A percentile compares a stretch with the other conserved stretches of the same genome.
These are phyloP conservation scores for Entonaema liquescens DNA, from an alignment of 495 filamentous ascomycete species.

Conservation along the genomic window DNA sequence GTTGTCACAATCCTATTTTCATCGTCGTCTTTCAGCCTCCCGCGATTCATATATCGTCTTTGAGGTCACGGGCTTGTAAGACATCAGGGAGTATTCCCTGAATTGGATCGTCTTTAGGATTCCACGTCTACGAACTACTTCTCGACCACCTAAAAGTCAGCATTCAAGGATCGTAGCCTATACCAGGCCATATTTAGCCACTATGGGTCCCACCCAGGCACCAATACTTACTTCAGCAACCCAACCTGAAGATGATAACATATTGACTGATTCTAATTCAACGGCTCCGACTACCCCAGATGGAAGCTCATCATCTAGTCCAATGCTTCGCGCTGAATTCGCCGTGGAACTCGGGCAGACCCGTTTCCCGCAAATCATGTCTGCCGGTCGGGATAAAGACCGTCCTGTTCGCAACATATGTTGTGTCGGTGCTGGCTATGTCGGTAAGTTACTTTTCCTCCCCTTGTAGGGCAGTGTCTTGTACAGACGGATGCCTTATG, in stretches of 20 bases:
- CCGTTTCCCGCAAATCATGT: conserved; percentile 17
- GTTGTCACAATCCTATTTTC: not conserved
- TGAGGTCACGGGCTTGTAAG: not conserved
- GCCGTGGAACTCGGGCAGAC: conserved; percentile 17
- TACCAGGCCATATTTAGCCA: not conserved
- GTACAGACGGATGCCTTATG: not conserved
- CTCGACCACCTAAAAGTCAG: not conserved
- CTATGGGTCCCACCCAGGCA: conserved; percentile 14
- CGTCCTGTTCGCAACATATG: conserved; percentile 63
- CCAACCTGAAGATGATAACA: conserved; percentile 1
- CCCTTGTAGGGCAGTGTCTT: not conserved
- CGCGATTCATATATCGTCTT: not conserved
- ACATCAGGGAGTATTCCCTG: too few relatives aligned
- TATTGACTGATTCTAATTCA: conserved; percentile 41
- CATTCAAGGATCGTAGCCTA: not conserved
- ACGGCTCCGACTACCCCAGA: conserved; percentile 65
- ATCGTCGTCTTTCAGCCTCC: not conserved
- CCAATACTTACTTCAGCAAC: not conserved
- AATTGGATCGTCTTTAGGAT: not conserved
- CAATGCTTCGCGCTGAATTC: conserved; percentile 44
- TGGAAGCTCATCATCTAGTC: conserved; percentile 57
- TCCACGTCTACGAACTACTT: not conserved
- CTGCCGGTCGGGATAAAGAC: not conserved
- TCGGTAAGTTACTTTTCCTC: conserved; percentile 55
- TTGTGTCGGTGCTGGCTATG: conserved; percentile 71